Conservation (phyloP, 2,329 filamentous ascomycete genomes). For the Neurospora sp. region DNA sequence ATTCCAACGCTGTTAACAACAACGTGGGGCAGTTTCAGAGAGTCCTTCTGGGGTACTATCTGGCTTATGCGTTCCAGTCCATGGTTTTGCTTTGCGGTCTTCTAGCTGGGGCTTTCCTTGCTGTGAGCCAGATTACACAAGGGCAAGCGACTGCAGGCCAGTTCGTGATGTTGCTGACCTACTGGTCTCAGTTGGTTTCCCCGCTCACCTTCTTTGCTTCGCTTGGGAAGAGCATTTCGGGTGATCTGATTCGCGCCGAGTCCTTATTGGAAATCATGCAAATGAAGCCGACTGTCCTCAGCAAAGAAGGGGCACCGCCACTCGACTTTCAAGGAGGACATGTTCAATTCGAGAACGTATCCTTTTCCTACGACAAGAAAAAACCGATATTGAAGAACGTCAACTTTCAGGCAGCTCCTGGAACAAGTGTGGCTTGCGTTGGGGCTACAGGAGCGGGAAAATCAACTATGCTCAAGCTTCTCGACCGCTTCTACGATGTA, state of each 20-base stretch:
- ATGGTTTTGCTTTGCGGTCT: conserved; percentile 61
- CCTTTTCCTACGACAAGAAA: conserved; percentile 50
- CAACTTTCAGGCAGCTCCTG: conserved; percentile 39
- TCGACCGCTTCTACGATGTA: conserved; percentile 51
- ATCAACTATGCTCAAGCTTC: conserved; percentile 47
- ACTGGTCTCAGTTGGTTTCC: conserved; percentile 63
- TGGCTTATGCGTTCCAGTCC: conserved; percentile 47
- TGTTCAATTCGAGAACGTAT: conserved; percentile 45
- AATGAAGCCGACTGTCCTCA: conserved; percentile 45
- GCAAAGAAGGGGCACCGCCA: conserved; percentile 38
- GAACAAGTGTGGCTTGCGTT: conserved; percentile 50
- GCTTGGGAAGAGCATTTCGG: conserved; percentile 45
- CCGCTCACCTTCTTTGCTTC: conserved; percentile 61
- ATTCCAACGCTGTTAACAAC: conserved; percentile 38
- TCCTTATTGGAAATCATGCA: conserved; percentile 48
- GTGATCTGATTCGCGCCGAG: conserved; percentile 48
- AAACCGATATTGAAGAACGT: conserved; percentile 47
- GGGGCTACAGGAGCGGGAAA: conserved; percentile 52
- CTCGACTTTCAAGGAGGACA: conserved; percentile 42
- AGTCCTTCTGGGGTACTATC: conserved; percentile 34
- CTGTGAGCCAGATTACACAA: conserved; percentile 57
- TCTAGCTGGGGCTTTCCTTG: conserved; percentile 50
- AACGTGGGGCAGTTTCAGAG: conserved; percentile 28
- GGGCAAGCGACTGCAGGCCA: conserved; percentile 52
- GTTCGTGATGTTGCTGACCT: conserved; percentile 62